Percentiles rank a stretch among this genome's conserved stretches.
Evolutionary conservation across 176 grass and related monocot species (phyloP).

Genomic region (Eleusine coracana): DNA sequence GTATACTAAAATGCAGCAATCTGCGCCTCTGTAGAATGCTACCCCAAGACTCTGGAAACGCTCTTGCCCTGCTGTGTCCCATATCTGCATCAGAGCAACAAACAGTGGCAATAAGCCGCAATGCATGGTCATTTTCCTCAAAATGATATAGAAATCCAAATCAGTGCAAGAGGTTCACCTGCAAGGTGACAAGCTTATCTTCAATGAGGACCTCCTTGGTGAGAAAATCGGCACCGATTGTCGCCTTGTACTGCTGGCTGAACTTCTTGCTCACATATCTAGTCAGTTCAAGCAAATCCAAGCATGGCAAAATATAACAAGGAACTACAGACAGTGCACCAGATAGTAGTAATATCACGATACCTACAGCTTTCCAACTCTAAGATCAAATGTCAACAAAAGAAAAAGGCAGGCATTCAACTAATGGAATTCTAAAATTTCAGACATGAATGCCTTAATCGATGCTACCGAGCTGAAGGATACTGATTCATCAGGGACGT

Average conservation of each 20-base stretch:
- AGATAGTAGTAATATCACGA: not conserved
- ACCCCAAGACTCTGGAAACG: constrained; percentile 98
- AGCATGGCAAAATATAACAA: not conserved
- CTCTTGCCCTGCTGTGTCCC: constrained; percentile 99
- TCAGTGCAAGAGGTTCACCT: constrained; percentile 45
- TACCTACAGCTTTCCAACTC: not conserved
- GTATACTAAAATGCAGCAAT: constrained; percentile 93
- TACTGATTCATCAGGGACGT: constrained; percentile 99
- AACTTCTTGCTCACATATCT: constrained; percentile 99
- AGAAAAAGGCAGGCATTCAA: not conserved
- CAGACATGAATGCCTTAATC: not conserved
- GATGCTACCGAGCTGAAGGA: constrained; percentile 45
- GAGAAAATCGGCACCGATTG: constrained; percentile 96
- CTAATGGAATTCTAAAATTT: not conserved
- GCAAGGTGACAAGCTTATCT: constrained; percentile 89
- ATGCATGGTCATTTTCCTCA: not conserved
- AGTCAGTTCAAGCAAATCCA: constrained; percentile 37
- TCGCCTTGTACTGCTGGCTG: constrained; percentile 96
- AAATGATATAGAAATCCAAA: constrained; percentile 14
- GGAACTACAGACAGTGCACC: not conserved
- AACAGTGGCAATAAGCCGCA: constrained; percentile 2
- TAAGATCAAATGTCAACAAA: not conserved
- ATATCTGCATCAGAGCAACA: constrained; percentile 57
- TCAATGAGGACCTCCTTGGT: constrained; percentile 92
- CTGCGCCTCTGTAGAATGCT: constrained; percentile 92